phyloP scores from a whole-genome alignment of 1,139 yeast species.

The Diutina rugosa region DNA sequence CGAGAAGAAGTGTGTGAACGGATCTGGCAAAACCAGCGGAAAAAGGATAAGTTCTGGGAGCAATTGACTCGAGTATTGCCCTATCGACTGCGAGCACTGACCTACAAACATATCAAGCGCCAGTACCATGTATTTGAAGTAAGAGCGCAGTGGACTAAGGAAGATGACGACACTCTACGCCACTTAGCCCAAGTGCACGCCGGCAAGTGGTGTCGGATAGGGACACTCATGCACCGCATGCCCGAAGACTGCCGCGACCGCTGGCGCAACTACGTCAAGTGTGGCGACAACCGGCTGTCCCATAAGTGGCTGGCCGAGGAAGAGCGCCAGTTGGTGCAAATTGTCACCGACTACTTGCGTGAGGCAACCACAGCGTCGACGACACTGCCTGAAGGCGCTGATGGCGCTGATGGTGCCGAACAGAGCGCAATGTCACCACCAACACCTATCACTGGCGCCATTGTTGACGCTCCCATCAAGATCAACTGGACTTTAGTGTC shows the following conservation, averaged over 20 bases:
- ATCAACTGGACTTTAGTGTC: slow-evolving; percentile 88
- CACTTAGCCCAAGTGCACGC: slow-evolving; percentile 52
- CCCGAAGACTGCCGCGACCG: slow-evolving; percentile 96
- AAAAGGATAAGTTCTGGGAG: slow-evolving; percentile 86
- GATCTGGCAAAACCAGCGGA: slow-evolving; percentile 78
- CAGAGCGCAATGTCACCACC: slow-evolving; percentile 6
- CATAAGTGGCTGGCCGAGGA: slow-evolving; percentile 75
- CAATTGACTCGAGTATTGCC: slow-evolving; percentile 65
- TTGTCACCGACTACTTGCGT: slow-evolving; percentile 13
- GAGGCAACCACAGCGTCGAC: neutral
- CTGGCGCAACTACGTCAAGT: slow-evolving; percentile 89
- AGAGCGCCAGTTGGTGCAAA: slow-evolving; percentile 45
- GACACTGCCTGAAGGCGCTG: neutral
- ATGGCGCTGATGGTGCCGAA: slow-evolving; percentile 1
- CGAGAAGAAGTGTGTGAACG: slow-evolving; percentile 64
- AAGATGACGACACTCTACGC: slow-evolving; percentile 60
- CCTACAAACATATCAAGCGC: slow-evolving; percentile 85
- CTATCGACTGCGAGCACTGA: slow-evolving; percentile 72
- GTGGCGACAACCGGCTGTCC: slow-evolving; percentile 62
- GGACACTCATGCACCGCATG: slow-evolving; percentile 73
- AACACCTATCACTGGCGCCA: neutral
- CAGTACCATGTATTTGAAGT: slow-evolving; percentile 77
- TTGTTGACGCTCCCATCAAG: slow-evolving; percentile 6
- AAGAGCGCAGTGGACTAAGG: slow-evolving; percentile 80
- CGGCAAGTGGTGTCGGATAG: slow-evolving; percentile 81